These are phyloP conservation scores for Thozetella sp. DNA, from an alignment of 495 filamentous ascomycete species.

Conservation along the genomic window DNA sequence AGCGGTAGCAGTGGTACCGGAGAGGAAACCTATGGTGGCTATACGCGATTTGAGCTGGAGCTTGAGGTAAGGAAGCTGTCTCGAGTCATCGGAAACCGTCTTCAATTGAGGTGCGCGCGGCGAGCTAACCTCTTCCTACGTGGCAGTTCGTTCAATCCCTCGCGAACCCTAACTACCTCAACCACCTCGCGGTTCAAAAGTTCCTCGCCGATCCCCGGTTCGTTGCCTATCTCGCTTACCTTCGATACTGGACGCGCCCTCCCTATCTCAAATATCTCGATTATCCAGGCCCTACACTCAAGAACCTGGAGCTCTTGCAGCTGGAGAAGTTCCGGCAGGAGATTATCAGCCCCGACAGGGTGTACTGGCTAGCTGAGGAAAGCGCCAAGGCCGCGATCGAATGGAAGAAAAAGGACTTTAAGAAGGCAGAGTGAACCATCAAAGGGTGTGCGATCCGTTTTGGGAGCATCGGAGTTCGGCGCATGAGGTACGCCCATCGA, in stretches of 20 bases:
- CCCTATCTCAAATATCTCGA: constrained; percentile 80
- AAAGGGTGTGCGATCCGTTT: constrained; percentile 15
- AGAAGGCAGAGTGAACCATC: neutral
- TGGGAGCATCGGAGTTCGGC: neutral
- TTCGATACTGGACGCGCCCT: constrained; percentile 83
- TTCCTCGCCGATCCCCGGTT: constrained; percentile 66
- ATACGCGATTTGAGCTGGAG: constrained; percentile 73
- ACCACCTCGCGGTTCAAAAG: constrained; percentile 74
- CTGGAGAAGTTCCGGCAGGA: constrained; percentile 81
- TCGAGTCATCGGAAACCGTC: constrained; percentile 13
- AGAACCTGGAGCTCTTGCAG: constrained; percentile 79
- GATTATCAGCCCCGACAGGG: constrained; percentile 74
- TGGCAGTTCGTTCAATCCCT: constrained; percentile 85
- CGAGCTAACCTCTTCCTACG: neutral
- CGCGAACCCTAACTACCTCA: constrained; percentile 81
- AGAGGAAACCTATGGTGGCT: constrained; percentile 56
- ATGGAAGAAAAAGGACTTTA: constrained; percentile 41
- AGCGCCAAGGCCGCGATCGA: constrained; percentile 52
- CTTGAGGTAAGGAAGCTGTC: constrained; percentile 55
- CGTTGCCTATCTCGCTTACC: constrained; percentile 79
- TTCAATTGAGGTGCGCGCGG: neutral
- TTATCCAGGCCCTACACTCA: constrained; percentile 82
- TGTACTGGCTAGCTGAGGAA: constrained; percentile 61
- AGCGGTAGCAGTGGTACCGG: neutral
- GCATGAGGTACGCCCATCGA: neutral